These are phyloP conservation scores for Penicillium sp. DNA, from an alignment of 2,329 filamentous ascomycete genomes.

Conservation along the genomic window DNA sequence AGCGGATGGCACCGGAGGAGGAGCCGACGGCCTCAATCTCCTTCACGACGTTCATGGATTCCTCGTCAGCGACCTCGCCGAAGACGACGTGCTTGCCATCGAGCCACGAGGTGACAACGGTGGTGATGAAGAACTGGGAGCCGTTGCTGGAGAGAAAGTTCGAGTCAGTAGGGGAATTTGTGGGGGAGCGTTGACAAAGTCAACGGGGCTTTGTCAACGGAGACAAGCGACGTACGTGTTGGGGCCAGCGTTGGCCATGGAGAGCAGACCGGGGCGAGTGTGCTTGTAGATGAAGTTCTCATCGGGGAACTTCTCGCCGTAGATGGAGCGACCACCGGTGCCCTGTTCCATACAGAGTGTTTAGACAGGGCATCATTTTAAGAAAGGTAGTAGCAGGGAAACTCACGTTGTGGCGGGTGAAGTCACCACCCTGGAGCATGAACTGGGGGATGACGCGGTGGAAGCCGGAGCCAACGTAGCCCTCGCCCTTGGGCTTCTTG, in stretches of 20 bases:
- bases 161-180: slow-evolving; percentile 2
- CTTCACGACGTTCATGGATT: slow-evolving; percentile 56
- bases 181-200: neutral
- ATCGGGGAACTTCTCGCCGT: slow-evolving; percentile 89
- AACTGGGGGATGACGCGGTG: slow-evolving; percentile 91
- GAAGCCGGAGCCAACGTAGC: slow-evolving; percentile 80
- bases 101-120: slow-evolving; percentile 64
- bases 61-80: slow-evolving; percentile 58
- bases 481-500: slow-evolving; percentile 76
- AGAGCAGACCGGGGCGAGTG: slow-evolving; percentile 72
- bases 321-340: slow-evolving; percentile 90
- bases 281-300: slow-evolving; percentile 86
- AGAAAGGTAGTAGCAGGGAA: neutral
- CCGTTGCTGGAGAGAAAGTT: slow-evolving; percentile 52
- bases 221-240: slow-evolving; percentile 66
- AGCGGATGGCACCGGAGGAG: slow-evolving; percentile 52
- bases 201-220: no score
- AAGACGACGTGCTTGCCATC: slow-evolving; percentile 70
- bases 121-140: slow-evolving; percentile 73
- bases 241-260: slow-evolving; percentile 92
- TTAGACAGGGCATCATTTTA: slow-evolving; percentile 10
- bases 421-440: slow-evolving; percentile 97
- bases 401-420: slow-evolving; percentile 86
- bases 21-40: slow-evolving; percentile 60
- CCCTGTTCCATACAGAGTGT: slow-evolving; percentile 54